Conservation (phyloP, 495 filamentous ascomycete genomes). For the Hypomontagnella monticulosa region DNA sequence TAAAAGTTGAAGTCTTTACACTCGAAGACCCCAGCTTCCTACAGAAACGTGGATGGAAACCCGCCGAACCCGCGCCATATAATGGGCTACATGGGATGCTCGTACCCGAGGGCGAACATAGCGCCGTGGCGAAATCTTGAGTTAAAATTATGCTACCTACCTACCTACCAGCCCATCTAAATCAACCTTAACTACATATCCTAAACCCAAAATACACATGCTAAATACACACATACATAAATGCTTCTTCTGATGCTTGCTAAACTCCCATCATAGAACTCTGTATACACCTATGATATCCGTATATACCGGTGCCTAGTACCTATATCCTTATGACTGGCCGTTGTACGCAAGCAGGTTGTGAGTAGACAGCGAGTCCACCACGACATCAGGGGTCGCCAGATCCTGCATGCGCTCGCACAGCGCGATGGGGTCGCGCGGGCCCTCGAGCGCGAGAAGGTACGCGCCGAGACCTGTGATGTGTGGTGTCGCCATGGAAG, state of each 20-base stretch:
- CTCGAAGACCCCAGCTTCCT: constrained; percentile 61
- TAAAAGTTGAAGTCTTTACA: constrained; percentile 75
- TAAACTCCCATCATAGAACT: no score
- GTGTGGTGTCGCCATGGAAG: constrained; percentile 64
- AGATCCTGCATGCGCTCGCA: constrained; percentile 47
- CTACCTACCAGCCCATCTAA: not conserved
- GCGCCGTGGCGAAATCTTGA: constrained; percentile 7
- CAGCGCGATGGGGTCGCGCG: constrained; percentile 41
- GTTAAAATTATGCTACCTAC: constrained; percentile 8
- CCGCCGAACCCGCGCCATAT: constrained; percentile 66
- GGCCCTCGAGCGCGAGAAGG: constrained; percentile 49
- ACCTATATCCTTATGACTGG: not conserved
- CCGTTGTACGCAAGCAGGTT: constrained; percentile 49
- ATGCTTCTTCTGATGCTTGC: no score
- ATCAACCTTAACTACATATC: no score
- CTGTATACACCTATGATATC: no score
- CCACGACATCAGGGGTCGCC: constrained; percentile 43
- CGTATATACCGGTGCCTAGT: not conserved
- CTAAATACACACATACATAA: constrained; percentile 2
- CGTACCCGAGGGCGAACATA: constrained; percentile 43
- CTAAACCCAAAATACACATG: not conserved
- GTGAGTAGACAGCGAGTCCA: constrained; percentile 27
- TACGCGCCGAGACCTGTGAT: constrained; percentile 62
- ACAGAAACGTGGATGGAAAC: constrained; percentile 66
- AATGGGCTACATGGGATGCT: constrained; percentile 73